Conservation (phyloP, 2,329 filamentous ascomycete genomes). For the Epichloe uncinata region DNA sequence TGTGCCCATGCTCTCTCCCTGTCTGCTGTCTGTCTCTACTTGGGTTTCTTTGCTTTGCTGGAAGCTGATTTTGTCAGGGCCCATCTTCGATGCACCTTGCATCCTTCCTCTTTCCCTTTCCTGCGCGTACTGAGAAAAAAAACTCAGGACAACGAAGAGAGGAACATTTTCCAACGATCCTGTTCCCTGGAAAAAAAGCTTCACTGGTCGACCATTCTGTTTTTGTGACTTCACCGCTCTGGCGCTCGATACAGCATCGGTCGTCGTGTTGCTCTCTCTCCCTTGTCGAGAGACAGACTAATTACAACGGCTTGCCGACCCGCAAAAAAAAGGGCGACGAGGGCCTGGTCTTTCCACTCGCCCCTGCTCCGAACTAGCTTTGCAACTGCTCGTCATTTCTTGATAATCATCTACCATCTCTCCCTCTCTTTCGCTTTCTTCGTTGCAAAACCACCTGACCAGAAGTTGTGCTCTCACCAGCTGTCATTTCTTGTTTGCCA, state of each 20-base stretch:
- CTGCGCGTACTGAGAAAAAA: not conserved
- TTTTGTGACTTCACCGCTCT: not conserved
- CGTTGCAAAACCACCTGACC: not conserved
- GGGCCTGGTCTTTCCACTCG: constrained; percentile 1
- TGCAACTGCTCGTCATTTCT: constrained; percentile 2
- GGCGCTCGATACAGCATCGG: not conserved
- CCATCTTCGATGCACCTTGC: too few relatives aligned
- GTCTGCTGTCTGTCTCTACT: not conserved
- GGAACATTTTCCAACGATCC: too few relatives aligned
- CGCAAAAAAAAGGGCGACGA: constrained; percentile 6
- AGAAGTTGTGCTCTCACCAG: constrained; percentile 1
- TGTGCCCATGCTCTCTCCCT: not conserved
- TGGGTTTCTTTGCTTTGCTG: not conserved
- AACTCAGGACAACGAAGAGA: too few relatives aligned
- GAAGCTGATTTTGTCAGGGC: too few relatives aligned
- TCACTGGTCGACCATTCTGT: not conserved
- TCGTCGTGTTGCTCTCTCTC: not conserved
- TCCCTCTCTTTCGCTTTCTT: not conserved
- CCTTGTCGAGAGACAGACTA: constrained; percentile 1
- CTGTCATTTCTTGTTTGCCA: not conserved
- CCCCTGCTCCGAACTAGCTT: constrained; percentile 1
- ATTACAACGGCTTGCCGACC: constrained; percentile 1
- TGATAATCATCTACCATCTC: not conserved
- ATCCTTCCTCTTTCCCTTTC: not conserved
- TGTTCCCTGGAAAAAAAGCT: not conserved